These are phyloP conservation scores for Pyrenula aspistea DNA, from an alignment of 495 filamentous ascomycete species.

Conservation along the genomic window DNA sequence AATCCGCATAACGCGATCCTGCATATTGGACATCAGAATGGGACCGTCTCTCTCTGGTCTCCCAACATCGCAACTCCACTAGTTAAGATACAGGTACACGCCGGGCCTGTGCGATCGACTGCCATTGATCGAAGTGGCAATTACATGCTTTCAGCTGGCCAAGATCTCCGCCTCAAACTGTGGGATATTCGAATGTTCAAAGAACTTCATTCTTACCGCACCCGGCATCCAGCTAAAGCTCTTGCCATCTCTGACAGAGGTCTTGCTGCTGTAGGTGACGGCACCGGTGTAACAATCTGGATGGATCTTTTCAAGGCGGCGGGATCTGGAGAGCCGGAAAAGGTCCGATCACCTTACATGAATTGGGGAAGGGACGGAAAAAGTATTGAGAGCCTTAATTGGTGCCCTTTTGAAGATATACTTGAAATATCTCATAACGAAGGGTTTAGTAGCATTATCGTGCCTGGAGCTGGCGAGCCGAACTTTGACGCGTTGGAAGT, in stretches of 20 bases:
- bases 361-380: conserved; percentile 81
- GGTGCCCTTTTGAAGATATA: conserved; percentile 93
- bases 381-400: conserved; percentile 65
- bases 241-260: conserved; percentile 80
- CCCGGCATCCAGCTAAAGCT: conserved; percentile 70
- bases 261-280: conserved; percentile 83
- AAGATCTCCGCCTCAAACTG: conserved; percentile 83
- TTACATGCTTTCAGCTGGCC: conserved; percentile 92
- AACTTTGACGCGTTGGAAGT: conserved; percentile 90
- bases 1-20: conserved; percentile 87
- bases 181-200: conserved; percentile 96
- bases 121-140: conserved; percentile 80
- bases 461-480: conserved; percentile 88
- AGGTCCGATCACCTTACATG: conserved; percentile 85
- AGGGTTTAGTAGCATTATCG: conserved; percentile 79
- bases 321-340: conserved; percentile 49
- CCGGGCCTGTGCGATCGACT: conserved; percentile 78
- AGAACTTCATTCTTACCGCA: conserved; percentile 83
- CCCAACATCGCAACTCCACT: conserved; percentile 77
- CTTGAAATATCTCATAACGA: conserved; percentile 73
- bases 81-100: conserved; percentile 89
- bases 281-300: conserved; percentile 82
- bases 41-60: conserved; percentile 90
- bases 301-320: conserved; percentile 70
- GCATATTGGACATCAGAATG: conserved; percentile 87